These are phyloP conservation scores for Aureobasidium pullulans DNA, from an alignment of 2,329 filamentous ascomycete genomes.

Conservation along the genomic window DNA sequence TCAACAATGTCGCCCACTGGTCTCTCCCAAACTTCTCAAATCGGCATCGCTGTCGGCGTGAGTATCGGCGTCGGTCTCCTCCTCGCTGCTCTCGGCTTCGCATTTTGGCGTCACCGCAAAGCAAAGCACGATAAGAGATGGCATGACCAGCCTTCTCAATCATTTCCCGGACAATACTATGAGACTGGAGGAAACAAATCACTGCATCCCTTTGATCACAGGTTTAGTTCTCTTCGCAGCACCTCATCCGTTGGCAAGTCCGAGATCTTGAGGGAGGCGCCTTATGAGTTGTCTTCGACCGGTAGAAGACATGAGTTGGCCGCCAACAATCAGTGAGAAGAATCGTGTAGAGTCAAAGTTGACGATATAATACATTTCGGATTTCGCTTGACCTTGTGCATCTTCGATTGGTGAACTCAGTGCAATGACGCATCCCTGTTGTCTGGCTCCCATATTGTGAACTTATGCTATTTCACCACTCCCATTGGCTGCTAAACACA, in stretches of 20 bases:
- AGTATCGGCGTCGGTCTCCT: constrained; percentile 20
- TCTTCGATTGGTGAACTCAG: no score
- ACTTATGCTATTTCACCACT: no score
- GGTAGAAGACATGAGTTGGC: background rate
- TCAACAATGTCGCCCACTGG: background rate
- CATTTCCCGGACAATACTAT: background rate
- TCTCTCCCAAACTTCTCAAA: background rate
- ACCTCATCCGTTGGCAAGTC: background rate
- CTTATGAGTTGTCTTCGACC: background rate
- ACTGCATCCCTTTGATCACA: background rate
- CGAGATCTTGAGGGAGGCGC: background rate
- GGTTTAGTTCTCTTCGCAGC: background rate
- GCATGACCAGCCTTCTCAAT: background rate
- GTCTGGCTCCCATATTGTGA: no score
- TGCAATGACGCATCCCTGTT: no score
- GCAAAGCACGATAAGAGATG: background rate
- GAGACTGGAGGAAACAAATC: background rate
- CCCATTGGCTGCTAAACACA: no score
- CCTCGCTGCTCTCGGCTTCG: constrained; percentile 10
- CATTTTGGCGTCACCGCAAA: background rate
- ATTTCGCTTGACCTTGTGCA: no score
- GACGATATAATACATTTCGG: no score
- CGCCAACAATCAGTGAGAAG: background rate
- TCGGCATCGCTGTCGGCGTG: constrained; percentile 8
- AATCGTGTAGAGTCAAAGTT: no score